A percentile compares a stretch with the other conserved stretches of the same genome.
phyloP scores from a whole-genome alignment of 306 rosid genomes.

The Notholithocarpus densiflorus region DNA sequence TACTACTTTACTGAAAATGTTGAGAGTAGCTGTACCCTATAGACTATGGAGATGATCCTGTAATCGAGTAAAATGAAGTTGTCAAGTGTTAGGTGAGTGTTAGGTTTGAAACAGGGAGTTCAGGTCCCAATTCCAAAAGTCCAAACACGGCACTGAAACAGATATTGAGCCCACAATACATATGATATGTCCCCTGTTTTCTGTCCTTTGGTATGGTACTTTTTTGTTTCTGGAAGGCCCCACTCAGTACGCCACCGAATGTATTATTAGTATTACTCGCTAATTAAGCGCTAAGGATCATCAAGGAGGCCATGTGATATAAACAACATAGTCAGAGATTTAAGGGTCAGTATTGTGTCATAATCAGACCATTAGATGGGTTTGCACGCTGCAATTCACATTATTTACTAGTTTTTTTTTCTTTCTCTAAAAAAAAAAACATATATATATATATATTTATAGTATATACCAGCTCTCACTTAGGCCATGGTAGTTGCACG shows the following conservation, averaged over 20 bases:
- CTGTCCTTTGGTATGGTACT: neutral
- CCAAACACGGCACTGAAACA: neutral
- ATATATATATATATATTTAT: neutral
- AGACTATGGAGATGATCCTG: neutral
- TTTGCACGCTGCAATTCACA: neutral
- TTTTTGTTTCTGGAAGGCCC: neutral
- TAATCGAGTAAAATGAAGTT: conserved; percentile 2
- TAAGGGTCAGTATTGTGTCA: conserved; percentile 8
- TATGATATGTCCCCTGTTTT: too few relatives aligned
- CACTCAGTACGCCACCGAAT: neutral
- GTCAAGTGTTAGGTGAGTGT: conserved; percentile 38
- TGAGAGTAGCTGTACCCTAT: too few relatives aligned
- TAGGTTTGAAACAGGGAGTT: conserved; percentile 4
- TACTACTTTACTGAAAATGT: too few relatives aligned
- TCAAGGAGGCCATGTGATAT: conserved; percentile 8
- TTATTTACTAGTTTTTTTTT: neutral
- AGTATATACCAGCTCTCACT: too few relatives aligned
- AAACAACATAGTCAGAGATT: neutral
- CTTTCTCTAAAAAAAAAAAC: neutral
- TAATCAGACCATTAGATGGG: neutral
- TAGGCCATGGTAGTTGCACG: too few relatives aligned
- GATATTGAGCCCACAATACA: neutral
- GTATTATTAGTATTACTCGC: too few relatives aligned
- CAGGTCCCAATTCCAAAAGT: neutral
- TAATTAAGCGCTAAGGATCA: neutral